Evolutionary conservation across 345 rosid genomes (phyloP).

Genomic region (Salix arbutifolia): DNA sequence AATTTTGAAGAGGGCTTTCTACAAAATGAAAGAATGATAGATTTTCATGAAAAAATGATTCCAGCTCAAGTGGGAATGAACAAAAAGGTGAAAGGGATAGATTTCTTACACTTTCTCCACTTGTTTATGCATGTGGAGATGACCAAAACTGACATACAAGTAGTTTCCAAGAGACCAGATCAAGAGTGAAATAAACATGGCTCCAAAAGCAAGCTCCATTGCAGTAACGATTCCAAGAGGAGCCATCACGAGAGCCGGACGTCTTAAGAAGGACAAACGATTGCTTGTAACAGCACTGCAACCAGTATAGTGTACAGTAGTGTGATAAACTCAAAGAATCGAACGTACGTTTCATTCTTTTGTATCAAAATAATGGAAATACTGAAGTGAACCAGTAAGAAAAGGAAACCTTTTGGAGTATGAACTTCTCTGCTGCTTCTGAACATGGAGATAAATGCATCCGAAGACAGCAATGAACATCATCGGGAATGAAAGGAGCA

Average conservation of each 20-base stretch:
- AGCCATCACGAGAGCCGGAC: slow-evolving; percentile 49
- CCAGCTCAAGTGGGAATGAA: neutral
- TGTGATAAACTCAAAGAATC: neutral
- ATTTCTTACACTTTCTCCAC: slow-evolving; percentile 39
- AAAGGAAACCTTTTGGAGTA: slow-evolving; percentile 21
- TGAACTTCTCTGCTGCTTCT: slow-evolving; percentile 26
- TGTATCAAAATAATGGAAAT: neutral
- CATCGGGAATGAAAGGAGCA: slow-evolving; percentile 56
- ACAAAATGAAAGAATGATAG: neutral
- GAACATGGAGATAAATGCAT: slow-evolving; percentile 55
- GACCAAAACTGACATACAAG: slow-evolving; percentile 47
- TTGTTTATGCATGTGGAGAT: slow-evolving; percentile 27
- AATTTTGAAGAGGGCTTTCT: neutral
- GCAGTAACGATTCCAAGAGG: slow-evolving; percentile 60
- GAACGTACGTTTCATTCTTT: neutral
- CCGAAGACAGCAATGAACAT: slow-evolving; percentile 56
- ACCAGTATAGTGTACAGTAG: neutral
- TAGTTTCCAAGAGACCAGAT: slow-evolving; percentile 50
- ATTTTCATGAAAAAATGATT: too few species aligned
- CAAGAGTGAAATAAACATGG: slow-evolving; percentile 54
- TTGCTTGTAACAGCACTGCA: neutral
- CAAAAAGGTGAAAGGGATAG: neutral
- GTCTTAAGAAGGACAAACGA: slow-evolving; percentile 7
- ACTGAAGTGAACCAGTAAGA: neutral
- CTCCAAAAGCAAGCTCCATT: slow-evolving; percentile 40